phyloP scores from a whole-genome alignment of 2,329 filamentous ascomycete species.

The Microdochium trichocladiopsis region DNA sequence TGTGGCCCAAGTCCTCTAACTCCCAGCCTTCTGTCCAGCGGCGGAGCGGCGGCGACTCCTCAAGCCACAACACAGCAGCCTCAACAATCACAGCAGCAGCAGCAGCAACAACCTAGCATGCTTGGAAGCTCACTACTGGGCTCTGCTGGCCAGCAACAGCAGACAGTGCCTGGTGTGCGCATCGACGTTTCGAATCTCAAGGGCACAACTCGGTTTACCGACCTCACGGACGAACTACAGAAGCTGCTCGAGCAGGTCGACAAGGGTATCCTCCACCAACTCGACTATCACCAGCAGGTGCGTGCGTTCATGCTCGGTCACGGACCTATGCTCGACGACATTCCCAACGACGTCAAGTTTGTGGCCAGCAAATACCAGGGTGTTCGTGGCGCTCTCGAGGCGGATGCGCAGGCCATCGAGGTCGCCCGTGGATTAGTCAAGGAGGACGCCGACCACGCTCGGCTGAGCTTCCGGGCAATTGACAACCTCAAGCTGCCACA shows the following conservation, averaged over 20 bases:
- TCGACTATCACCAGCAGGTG: constrained; percentile 70
- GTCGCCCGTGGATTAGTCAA: constrained; percentile 31
- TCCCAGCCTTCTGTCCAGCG: constrained; percentile 8
- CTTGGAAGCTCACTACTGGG: constrained; percentile 29
- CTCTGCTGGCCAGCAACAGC: constrained; percentile 41
- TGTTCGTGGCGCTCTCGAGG: constrained; percentile 29
- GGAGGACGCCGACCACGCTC: constrained; percentile 31
- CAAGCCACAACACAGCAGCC: constrained; percentile 9
- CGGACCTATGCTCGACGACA: constrained; percentile 42
- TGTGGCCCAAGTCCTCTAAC: constrained; percentile 3
- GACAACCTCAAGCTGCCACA: constrained; percentile 39
- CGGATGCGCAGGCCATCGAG: constrained; percentile 33
- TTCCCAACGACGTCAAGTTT: constrained; percentile 36
- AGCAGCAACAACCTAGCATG: constrained; percentile 6
- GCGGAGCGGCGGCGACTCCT: constrained; percentile 9
- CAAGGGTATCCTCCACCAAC: constrained; percentile 71
- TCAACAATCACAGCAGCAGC: constrained; percentile 13
- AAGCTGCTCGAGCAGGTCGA: constrained; percentile 73
- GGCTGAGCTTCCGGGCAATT: constrained; percentile 35
- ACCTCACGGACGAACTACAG: constrained; percentile 77
- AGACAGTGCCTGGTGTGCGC: constrained; percentile 62
- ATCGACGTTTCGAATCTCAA: constrained; percentile 74
- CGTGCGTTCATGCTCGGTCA: constrained; percentile 58
- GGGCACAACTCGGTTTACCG: constrained; percentile 85
- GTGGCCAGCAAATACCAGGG: constrained; percentile 36